phyloP scores from a whole-genome alignment of 2,329 filamentous ascomycete genomes.

The Arthrobotrys megalospora region DNA sequence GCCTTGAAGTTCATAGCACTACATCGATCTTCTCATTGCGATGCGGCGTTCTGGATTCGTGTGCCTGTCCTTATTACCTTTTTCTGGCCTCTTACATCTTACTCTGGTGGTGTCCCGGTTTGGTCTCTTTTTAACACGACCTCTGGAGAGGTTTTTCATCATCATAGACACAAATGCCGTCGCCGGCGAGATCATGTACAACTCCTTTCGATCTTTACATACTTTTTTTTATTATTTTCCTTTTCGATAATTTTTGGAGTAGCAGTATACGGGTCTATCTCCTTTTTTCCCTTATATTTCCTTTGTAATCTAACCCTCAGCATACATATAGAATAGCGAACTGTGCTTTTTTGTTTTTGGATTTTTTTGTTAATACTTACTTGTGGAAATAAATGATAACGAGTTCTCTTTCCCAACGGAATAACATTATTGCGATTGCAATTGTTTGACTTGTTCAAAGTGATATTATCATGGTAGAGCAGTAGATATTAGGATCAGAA shows the following conservation, averaged over 20 bases:
- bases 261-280: constrained; percentile 48
- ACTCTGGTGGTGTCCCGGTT: constrained; percentile 19
- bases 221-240: not conserved
- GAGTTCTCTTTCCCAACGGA: not conserved
- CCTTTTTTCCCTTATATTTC: constrained; percentile 29
- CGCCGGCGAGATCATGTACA: constrained; percentile 51
- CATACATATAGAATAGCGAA: constrained; percentile 58
- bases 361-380: not conserved
- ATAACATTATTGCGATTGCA: no score
- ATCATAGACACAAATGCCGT: constrained; percentile 43
- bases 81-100: constrained; percentile 9
- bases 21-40: constrained; percentile 38
- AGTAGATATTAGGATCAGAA: no score
- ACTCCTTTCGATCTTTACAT: not conserved
- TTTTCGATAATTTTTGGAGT: constrained; percentile 24
- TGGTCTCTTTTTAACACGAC: constrained; percentile 10
- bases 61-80: constrained; percentile 27
- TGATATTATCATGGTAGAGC: no score
- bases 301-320: constrained; percentile 46
- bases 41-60: constrained; percentile 58
- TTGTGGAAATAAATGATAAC: not conserved
- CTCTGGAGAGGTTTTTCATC: constrained; percentile 21
- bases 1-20: constrained; percentile 17
- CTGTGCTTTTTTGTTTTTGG: constrained; percentile 10
- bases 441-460: no score